Evolutionary conservation across 2,329 filamentous ascomycete species (phyloP), one percentile per base, ranked within the genome.

Genomic region (Elsinoe arachidis): DNA sequence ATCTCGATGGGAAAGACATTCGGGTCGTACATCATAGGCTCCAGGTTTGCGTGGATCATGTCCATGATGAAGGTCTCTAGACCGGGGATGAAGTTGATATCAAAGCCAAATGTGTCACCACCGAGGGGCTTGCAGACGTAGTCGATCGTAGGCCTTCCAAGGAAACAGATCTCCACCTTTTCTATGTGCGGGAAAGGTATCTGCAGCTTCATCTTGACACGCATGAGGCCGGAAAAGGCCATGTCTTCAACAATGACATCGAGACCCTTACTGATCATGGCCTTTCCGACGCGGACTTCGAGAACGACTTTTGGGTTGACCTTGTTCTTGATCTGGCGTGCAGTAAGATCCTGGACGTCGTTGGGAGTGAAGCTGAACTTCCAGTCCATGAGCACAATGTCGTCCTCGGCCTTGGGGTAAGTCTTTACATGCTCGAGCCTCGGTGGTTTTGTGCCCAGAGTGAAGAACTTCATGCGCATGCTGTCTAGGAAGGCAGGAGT

Each of bases 351-450:
- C 63, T 88, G 85, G 2, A 83, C 88, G 71, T 99, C 95, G 64
- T 93, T 97, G 34, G 93, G 93, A 0, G 89, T 97, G 75, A 99
- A 99, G 78, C 92, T 97, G 73, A 99, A 99, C 68, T 95, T 96
- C 93, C 93, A 99, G 70, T 99, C 93, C 93, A 99, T 99, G 67
- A 97, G 82, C 41, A 99, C 90, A 59, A 91, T 85, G 68, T 99
- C 93, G 62, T 96, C 91, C 64, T 96, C 90, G 1, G 88, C 89
- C 72, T 93, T 95, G 58, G 92, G 92, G 66, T 99, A 96, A 0
- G 93, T 96, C 78, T 96, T 97, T 72, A 99, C 93, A 68, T 97
- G 91, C 73, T 99, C 93, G 78, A 99, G 82, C 30, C 93, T 85
- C 5, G 95, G 95, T 26, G 93, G 92, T 74, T 99, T 99, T 7